A percentile compares a stretch with the other conserved stretches of the same genome.
These are phyloP conservation scores for Ailanthus altissimus DNA, from an alignment of 345 rosid species.

Conservation along the genomic window DNA sequence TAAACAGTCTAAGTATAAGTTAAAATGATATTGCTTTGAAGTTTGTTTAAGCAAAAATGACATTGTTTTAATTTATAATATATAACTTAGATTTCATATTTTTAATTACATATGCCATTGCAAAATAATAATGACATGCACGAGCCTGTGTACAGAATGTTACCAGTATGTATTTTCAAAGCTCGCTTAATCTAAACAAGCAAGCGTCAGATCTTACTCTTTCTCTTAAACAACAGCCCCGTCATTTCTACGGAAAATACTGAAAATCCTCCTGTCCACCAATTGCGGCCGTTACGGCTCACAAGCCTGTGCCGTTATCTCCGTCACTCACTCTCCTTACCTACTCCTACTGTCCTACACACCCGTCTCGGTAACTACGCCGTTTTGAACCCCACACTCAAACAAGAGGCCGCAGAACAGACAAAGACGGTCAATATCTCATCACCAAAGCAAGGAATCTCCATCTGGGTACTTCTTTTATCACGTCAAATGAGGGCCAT, in stretches of 20 bases:
- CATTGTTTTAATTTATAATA: too few relatives aligned
- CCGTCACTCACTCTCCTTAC: background rate
- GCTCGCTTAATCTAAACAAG: background rate
- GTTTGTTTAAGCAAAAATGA: too few relatives aligned
- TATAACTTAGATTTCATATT: too few relatives aligned
- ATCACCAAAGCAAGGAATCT: background rate
- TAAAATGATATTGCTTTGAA: too few relatives aligned
- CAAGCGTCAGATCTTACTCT: background rate
- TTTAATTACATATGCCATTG: too few relatives aligned
- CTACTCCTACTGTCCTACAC: too few relatives aligned
- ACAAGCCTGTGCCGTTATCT: background rate
- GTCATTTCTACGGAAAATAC: background rate
- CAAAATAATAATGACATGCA: background rate
- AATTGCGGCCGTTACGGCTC: background rate
- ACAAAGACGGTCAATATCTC: background rate
- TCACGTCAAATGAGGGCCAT: slow-evolving; percentile 1
- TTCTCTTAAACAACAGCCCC: too few relatives aligned
- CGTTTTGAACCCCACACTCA: background rate
- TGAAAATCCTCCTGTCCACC: background rate
- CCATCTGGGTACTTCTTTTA: background rate
- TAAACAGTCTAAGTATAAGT: too few relatives aligned
- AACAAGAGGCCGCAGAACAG: background rate
- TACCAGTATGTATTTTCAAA: too few relatives aligned
- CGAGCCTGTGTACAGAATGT: too few relatives aligned
- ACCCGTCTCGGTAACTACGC: background rate